These are phyloP conservation scores for Microsporum canis DNA, from an alignment of 2,329 filamentous ascomycete species.

Conservation along the genomic window DNA sequence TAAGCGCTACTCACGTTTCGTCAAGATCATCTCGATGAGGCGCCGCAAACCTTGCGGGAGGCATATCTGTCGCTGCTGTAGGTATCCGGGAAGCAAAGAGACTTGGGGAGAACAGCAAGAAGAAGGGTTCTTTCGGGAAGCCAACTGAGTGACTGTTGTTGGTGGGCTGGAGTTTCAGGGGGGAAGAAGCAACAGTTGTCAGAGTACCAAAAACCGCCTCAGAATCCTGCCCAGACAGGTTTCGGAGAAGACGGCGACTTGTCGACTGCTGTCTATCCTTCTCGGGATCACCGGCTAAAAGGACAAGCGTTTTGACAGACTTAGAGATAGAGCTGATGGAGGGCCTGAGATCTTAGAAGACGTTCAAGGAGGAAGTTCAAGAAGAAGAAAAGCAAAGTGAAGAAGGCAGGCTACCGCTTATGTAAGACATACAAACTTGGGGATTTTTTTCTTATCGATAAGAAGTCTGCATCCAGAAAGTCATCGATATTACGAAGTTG, in stretches of 20 bases:
- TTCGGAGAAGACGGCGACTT: neutral
- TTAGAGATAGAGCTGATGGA: no score
- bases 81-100: neutral
- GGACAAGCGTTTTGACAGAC: neutral
- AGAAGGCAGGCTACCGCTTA: neutral
- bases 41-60: slow-evolving; percentile 19
- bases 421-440: neutral
- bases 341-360: neutral
- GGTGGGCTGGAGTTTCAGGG: neutral
- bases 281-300: neutral
- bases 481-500: no score
- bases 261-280: neutral
- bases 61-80: slow-evolving; percentile 21
- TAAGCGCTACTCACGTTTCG: slow-evolving; percentile 44
- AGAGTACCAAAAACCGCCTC: neutral
- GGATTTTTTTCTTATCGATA: neutral
- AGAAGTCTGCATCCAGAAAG: neutral
- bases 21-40: slow-evolving; percentile 48
- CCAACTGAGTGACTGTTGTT: neutral
- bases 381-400: neutral
- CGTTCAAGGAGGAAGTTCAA: neutral
- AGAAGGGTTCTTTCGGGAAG: neutral
- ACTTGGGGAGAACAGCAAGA: neutral
- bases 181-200: neutral
- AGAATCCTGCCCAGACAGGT: neutral